Evolutionary conservation across 352 stramenopile species (phyloP), one percentile per base, ranked within the genome.

Genomic region (Phytopythium aichiense): DNA sequence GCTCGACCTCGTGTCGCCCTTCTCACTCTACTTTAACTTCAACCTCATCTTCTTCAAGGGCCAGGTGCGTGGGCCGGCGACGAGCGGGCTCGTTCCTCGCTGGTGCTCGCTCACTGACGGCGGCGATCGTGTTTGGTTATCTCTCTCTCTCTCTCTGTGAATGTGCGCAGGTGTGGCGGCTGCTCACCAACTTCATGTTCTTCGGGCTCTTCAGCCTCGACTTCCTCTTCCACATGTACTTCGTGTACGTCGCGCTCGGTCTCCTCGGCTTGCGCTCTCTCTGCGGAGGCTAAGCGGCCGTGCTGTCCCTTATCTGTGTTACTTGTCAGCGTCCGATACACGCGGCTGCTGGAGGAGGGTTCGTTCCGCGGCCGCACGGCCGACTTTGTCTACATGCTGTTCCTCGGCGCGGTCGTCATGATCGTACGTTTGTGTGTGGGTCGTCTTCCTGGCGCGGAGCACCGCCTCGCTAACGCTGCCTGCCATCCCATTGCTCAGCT

Each of bases 151-250:
- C 0, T 59, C 18, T 31, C 2, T 22, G 49, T 15, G 25, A 11
- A 15, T 63, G 61, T 71, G 56, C 15, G 49, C 58, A 95, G 86
- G 70, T 95, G 33, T 99, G 97, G 97, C 81, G 97, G 54, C 74
- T 99, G 23, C 64, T 99, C 56, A 99, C 96, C 55, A 98, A 97
- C 53, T 99, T 99, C 79, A 75, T 99, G 49, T 99, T 99, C 87
- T 99, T 99, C 76, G 98, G 98, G 22, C 89, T 98, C 56, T 99
- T 99, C 64, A 98, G 92, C 53, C 84, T 99, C 45, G 97, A 99
- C 67, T 99, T 99, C 73, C 74, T 99, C 45, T 99, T 99, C 77
- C 96, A 99, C 82, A 99, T 99, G 97, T 99, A 99, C 81, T 99
- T 99, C 78, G 87, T 99, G 87, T 95, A 83, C 40, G 71, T 66